Evolutionary conservation across 1,139 yeast species (phyloP).

Genomic region (Lodderomyces jiufengensis): DNA sequence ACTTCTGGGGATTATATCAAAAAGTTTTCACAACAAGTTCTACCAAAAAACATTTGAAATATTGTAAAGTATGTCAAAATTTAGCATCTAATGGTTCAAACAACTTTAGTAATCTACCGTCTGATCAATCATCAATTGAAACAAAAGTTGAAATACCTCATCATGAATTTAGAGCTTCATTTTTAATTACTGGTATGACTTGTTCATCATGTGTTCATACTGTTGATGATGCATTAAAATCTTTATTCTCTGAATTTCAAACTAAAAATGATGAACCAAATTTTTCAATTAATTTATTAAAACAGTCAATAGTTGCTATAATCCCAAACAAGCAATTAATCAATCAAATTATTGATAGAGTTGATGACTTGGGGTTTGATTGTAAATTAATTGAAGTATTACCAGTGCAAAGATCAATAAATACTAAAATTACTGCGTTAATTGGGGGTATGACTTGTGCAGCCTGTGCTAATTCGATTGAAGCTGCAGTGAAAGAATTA

Average conservation of each 20-base stretch:
- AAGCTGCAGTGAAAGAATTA: constrained; percentile 44
- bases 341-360: constrained; percentile 42
- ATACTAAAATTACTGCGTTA: constrained; percentile 52
- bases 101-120: no score
- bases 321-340: constrained; percentile 51
- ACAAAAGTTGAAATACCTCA: constrained; percentile 26
- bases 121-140: constrained; percentile 16
- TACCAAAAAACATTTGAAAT: constrained; percentile 25
- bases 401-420: constrained; percentile 50
- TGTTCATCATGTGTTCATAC: constrained; percentile 57
- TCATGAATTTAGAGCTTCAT: constrained; percentile 45
- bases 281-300: constrained; percentile 40
- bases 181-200: constrained; percentile 62
- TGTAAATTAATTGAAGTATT: constrained; percentile 56
- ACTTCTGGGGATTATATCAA: constrained; percentile 14
- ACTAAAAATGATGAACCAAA: constrained; percentile 19
- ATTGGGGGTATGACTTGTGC: constrained; percentile 78
- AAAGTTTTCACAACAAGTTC: constrained; percentile 9
- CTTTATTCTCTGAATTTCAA: neutral
- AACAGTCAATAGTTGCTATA: constrained; percentile 43
- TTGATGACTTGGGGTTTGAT: constrained; percentile 56
- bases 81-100: no score
- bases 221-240: constrained; percentile 41
- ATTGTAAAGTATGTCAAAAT: constrained; percentile 31
- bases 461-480: constrained; percentile 60